Evolutionary conservation across 495 filamentous ascomycete genomes (phyloP), one percentile per base, ranked within the genome.

Genomic region (Penicillium mononematosum): DNA sequence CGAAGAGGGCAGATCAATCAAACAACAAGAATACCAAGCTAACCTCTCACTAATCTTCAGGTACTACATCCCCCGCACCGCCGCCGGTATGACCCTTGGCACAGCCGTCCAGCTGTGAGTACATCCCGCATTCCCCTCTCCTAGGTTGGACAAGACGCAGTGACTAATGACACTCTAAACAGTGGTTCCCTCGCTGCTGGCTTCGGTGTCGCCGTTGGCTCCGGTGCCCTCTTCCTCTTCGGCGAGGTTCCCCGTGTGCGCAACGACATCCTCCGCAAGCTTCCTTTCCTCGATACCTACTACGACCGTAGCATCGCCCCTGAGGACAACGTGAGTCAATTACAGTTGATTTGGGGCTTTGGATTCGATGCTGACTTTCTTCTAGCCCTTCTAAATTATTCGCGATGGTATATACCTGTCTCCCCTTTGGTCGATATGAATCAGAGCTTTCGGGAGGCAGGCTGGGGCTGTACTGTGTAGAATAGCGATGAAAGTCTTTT

Each of bases 221-320:
- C 84, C 65, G 83, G 83, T 69, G 83, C 81, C n/a, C 68, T 90
- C 59, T 88, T 84, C 75, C 85, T 88, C 81, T 82, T 90, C 73
- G 79, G 83, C 52, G 87, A 87, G 50, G 78, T 90, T 39, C 87
- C 87, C 50, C 79, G 81, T 66, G 84, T 90, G 42, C 73, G 81
- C 66, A 81, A 73, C 58, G 87, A 90, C 71, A 86, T 90, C 64
- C 66, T 83, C 46, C 75, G 81, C 75, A 79, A 85, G 75, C 61
- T 88, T 36, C 85, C 85, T 43, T 69, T 85, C 60, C 70, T 88
- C 54, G 84, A 85, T 46, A 60, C 64, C 53, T 83, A 83, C 72
- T 87, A 78, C 59, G 71, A 81, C 61, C 76, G 78, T 59, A 76
- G 81, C 67, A 70, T 87, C 61, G 73, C 83, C 58, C 77, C 85